Base-by-base conservation (phyloP, 106 monocot genomes). In the Triglochin maritima region DNA sequence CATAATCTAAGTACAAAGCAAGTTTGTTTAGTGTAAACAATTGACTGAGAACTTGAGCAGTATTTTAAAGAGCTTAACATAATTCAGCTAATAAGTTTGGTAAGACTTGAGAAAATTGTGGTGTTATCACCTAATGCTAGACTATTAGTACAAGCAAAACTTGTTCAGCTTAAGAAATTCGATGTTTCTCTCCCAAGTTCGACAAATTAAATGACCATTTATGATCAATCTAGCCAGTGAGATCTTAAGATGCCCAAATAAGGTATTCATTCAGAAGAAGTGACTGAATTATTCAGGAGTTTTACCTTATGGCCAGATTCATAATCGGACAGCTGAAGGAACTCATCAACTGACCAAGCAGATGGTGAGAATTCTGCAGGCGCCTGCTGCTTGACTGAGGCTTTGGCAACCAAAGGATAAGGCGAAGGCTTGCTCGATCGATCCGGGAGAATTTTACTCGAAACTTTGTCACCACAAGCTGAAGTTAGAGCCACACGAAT, bases 271-370 rank as follows among this genome's bases (percentile, higher is more conserved):
- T 7, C 7, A 11, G 7, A 8, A 52, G 11, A 6, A 43, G 6
- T 45, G 59, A 11, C 11, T 11, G 54, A 12, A 69, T 15, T 58
- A 48, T 46, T 12, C 50, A 43, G 3, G 29, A 7, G 17, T 4
- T 17, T 3, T 66, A 86, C 95, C 85, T 96, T 96, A 66, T 84
- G 77, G 12, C 58, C 53, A 14, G 90, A 67, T 60, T 96, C 95
- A 43, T 83, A 83, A 61, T 95, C 94, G n/a, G 87, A 85, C 9
- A 95, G 79, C 73, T 87, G 94, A 48, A 95, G 85, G 76, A 90
- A 85, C 45, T 95, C 94, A 50, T 95, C 90, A 1, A 86, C 88
- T 17, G 90, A 77, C 87, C 90, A 96, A 17, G 77, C 67, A 4
- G 85, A 66, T 7, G 77, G 60, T 17, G 59, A 11, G 44, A 63